Conservation (phyloP, 805 yeast species). For the Candida germanica region DNA sequence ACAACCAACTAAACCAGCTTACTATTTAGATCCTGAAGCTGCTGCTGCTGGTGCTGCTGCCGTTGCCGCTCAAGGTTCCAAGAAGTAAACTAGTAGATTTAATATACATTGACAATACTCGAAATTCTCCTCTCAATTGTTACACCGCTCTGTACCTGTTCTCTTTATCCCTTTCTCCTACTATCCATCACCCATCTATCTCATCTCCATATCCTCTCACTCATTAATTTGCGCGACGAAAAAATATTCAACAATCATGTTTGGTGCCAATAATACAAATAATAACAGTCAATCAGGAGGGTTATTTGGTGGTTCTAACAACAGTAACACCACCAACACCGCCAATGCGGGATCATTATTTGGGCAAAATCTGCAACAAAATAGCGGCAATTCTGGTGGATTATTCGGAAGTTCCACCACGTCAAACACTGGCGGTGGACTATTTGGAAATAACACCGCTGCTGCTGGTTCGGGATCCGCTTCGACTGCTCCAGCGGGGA, state of each 20-base stretch:
- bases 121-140: neutral
- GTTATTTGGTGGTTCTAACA: constrained; percentile 14
- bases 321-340: too few species aligned
- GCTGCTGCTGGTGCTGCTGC: constrained; percentile 99
- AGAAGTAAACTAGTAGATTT: constrained; percentile 24
- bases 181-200: neutral
- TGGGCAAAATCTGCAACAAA: constrained; percentile 3
- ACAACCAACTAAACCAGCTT: constrained; percentile 88
- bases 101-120: neutral
- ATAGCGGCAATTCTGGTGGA: constrained; percentile 4
- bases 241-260: constrained; percentile 3
- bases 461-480: constrained; percentile 1
- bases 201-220: neutral
- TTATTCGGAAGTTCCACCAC: constrained; percentile 15
- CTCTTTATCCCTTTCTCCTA: neutral
- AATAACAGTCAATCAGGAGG: constrained; percentile 18
- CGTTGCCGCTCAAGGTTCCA: constrained; percentile 89
- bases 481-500: constrained; percentile 11
- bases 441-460: neutral
- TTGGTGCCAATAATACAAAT: constrained; percentile 8
- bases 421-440: constrained; percentile 3
- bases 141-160: neutral
- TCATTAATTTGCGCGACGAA: neutral
- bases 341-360: constrained; percentile 2
- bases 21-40: constrained; percentile 98